Base-by-base conservation (phyloP, 768 basidiomycete species). In the Calvatia gigantea region DNA sequence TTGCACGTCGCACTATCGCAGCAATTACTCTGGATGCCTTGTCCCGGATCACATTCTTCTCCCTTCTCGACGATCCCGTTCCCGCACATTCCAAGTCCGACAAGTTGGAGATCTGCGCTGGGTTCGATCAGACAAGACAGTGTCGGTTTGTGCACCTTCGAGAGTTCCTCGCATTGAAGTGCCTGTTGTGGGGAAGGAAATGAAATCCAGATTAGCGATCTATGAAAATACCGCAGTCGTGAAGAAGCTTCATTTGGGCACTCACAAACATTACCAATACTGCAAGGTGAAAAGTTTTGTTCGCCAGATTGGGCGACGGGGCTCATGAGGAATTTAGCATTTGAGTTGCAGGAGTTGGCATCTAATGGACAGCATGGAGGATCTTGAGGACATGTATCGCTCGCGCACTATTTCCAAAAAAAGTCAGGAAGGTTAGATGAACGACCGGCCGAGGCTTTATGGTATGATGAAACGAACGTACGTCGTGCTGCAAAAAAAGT, bases 11-110 rank as follows among this genome's bases (percentile, higher is more conserved):
- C 62, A 3, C 81, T 60, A 69, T 94, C 83, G 73, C 92, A 94
- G 72, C 92, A 94, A 2, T 78, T 70, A 4, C 84, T 84, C 39
- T 73, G 72, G 9, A 75, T 65, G 51, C 82, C 85, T 32, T 66
- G 62, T 28, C 89, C 89, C 0, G 92, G 91, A 69, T 96, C 92
- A 66, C 93, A 94, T 35, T 94, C 88, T 72, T 96, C 93, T 28
- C 90, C 92, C 0, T 62, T 67, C 65, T 91, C 89, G 49, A 90
- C 84, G 58, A 92, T 91, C 47, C 90, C 90, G 68, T 92, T 91
- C 25, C 89, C 87, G 63, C 87, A 89, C 85, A 86, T 87, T 61
- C 87, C 77, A 17, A 89, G 73, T 2, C 84, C 79, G 60, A 89
- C 81, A 6, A 74, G 77, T 55, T 75, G 65, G 38, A 70, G 69